Conservation (phyloP, 495 filamentous ascomycete genomes). For the Mytilinidion resinicola region DNA sequence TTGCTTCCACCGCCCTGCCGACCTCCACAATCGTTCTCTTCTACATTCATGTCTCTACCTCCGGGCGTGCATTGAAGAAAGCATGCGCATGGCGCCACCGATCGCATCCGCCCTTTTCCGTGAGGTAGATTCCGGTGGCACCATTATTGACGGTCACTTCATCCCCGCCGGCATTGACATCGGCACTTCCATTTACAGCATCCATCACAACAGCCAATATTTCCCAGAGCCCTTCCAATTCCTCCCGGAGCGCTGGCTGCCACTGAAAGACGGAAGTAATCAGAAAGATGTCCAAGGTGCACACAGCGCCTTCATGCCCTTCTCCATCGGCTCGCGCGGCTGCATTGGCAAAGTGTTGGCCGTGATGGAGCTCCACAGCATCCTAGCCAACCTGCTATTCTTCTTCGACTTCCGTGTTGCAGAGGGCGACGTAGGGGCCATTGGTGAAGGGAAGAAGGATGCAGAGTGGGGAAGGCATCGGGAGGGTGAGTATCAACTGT, state of each 20-base stretch:
- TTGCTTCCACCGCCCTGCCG: conserved; percentile 44
- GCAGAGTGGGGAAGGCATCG: conserved; percentile 3
- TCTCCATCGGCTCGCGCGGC: conserved; percentile 8
- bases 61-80: conserved; percentile 56
- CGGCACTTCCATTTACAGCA: conserved; percentile 25
- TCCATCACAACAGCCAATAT: conserved; percentile 31
- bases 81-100: conserved; percentile 59
- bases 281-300: background rate
- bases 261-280: background rate
- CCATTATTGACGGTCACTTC: conserved; percentile 17
- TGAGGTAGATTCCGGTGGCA: conserved; percentile 44
- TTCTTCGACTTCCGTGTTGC: conserved; percentile 4
- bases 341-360: conserved; percentile 11
- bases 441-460: conserved; percentile 5
- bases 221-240: conserved; percentile 25
- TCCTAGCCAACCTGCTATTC: conserved; percentile 5
- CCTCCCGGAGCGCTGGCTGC: conserved; percentile 30
- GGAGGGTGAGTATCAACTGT: conserved; percentile 9
- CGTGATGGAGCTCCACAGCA: conserved; percentile 3
- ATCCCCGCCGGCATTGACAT: conserved; percentile 29
- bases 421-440: conserved; percentile 32
- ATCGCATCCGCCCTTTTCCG: conserved; percentile 52
- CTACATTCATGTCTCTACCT: conserved; percentile 48
- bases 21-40: conserved; percentile 38
- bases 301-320: conserved; percentile 5